Base-by-base conservation (phyloP, 2,329 filamentous ascomycete species). In the Fusarium annulatum region DNA sequence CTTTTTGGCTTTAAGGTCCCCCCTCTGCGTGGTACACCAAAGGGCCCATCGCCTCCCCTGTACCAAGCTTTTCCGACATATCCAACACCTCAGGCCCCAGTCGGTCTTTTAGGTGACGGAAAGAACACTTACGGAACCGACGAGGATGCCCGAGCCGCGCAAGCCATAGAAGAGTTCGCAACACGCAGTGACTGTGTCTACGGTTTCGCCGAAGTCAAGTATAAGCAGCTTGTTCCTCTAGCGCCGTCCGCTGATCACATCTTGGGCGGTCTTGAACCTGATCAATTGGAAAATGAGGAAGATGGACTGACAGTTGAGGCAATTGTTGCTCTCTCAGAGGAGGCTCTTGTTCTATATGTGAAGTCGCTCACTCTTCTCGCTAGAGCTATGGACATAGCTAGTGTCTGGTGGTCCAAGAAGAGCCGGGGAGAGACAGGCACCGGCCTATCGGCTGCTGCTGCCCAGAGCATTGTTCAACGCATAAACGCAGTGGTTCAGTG, bases 201-300 rank as follows among this genome's bases (percentile, higher is more conserved):
- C 81, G 95, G 96, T 7, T 98, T 99, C 82, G 96, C 96, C 10
- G 96, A 99, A 83, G 96, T 99, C 79, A 99, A 99, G 83, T 98
- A 97, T 83, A 96, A 97, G 82, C 96, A 99, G 82, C 88, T 99
- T n/a, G 90, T 98, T 56, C 96, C 96, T 7, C 85, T 96, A 49
- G 91, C 94, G 3, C 96, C 96, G 3, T 96, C 93, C 0, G 89
- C 88, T 74, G 91, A 94, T 55, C 90, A 93, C 74, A 91, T 90
- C 10, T 87, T 94, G 8, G 91, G 92, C 11, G 90, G 91, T 19
- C 82, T 88, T n/a, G 84, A 85, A 8, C 79, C 85, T 14, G 90
- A 92, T 8, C 86, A 88, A 77, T 79, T 86, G 72, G 81, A 83
- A 16, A 80, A 82, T 18, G 88, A 90, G 16, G 93, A 95, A 21